Conservation (phyloP, 1,284 basidiomycete species). For the Austroboletus novae-zelandiae region DNA sequence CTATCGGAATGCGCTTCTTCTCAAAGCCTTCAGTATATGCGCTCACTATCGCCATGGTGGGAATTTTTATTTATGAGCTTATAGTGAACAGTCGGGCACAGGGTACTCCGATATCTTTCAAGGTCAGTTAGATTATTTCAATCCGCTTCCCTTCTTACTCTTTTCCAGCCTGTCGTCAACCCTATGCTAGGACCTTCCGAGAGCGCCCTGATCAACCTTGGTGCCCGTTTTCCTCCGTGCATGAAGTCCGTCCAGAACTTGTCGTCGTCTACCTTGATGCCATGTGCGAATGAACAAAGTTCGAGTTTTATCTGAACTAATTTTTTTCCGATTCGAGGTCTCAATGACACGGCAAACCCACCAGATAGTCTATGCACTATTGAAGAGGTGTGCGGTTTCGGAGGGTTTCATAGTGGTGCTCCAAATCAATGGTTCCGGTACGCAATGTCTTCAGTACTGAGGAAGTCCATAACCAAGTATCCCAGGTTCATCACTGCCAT, state of each 20-base stretch:
- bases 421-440: constrained; percentile 89
- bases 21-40: constrained; percentile 49
- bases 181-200: constrained; percentile 91
- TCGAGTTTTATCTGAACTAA: constrained; percentile 6
- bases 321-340: constrained; percentile 41
- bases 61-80: constrained; percentile 76
- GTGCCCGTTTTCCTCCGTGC: constrained; percentile 89
- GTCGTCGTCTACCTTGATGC: constrained; percentile 56
- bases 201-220: constrained; percentile 82
- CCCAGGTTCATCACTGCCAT: constrained; percentile 80
- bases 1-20: background rate
- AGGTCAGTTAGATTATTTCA: constrained; percentile 43
- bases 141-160: constrained; percentile 2
- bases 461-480: constrained; percentile 7
- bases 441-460: background rate
- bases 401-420: constrained; percentile 65
- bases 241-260: constrained; percentile 76
- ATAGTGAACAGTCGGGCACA: constrained; percentile 71
- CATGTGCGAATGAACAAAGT: constrained; percentile 48
- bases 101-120: constrained; percentile 78
- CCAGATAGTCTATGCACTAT: constrained; percentile 70
- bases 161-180: constrained; percentile 70
- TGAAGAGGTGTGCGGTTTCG: constrained; percentile 85
- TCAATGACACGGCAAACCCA: constrained; percentile 77
- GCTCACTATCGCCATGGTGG: constrained; percentile 65